Percentiles rank a stretch among this genome's conserved stretches.
phyloP scores from a whole-genome alignment of 441 rosid species.

The Kokia cookei region DNA sequence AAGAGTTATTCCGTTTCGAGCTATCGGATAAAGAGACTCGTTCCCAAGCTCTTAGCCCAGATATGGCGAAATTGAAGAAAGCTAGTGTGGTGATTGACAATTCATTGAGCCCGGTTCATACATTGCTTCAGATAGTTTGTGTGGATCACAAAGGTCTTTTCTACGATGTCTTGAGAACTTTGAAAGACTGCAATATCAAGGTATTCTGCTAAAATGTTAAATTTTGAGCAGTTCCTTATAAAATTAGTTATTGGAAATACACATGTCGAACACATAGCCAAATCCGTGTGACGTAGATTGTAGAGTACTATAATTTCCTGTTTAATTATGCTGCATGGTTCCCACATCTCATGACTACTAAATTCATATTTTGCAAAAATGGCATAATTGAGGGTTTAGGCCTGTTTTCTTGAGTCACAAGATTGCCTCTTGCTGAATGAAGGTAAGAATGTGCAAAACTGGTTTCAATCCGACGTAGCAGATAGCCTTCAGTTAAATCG shows the following conservation, averaged over 20 bases:
- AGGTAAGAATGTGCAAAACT: too few species aligned
- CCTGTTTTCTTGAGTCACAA: too few species aligned
- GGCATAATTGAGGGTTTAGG: neutral
- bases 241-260: neutral
- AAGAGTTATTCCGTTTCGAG: conserved; percentile 52
- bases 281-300: neutral
- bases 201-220: conserved; percentile 22
- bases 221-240: neutral
- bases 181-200: conserved; percentile 77
- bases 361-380: neutral
- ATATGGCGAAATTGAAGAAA: conserved; percentile 53
- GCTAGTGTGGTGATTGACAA: conserved; percentile 52
- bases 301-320: neutral
- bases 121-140: conserved; percentile 66
- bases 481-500: too few species aligned
- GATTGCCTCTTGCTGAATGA: too few species aligned
- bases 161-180: conserved; percentile 71
- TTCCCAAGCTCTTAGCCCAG: conserved; percentile 57
- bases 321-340: neutral
- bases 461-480: too few species aligned
- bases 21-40: conserved; percentile 43
- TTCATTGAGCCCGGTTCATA: conserved; percentile 65
- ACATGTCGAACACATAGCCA: neutral
- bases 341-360: neutral
- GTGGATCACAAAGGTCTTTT: conserved; percentile 76